A percentile compares a stretch with the other conserved stretches of the same genome.
Evolutionary conservation across 2,329 filamentous ascomycete genomes (phyloP).

Genomic region (Neonectria sp.): DNA sequence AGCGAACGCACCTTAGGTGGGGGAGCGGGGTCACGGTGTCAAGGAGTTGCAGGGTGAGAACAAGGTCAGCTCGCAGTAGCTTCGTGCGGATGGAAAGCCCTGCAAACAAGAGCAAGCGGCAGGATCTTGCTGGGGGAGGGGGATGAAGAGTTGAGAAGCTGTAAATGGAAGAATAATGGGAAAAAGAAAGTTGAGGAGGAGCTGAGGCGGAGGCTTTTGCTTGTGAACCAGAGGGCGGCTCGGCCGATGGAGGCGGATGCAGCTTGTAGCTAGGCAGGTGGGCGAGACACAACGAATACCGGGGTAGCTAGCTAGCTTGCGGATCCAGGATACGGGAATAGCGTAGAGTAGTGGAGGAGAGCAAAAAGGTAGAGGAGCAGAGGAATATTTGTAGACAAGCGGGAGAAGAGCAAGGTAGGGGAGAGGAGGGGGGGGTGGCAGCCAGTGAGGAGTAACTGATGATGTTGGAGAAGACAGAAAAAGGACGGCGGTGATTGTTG

Average conservation of each 20-base stretch:
- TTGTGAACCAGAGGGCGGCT: constrained; percentile 3
- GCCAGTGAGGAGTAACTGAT: not conserved
- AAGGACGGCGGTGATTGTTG: not conserved
- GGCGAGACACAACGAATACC: constrained; percentile 24
- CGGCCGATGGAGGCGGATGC: constrained; percentile 22
- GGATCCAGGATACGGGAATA: constrained; percentile 20
- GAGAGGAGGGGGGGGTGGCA: not conserved
- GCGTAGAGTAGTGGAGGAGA: not conserved
- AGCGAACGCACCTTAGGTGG: constrained; percentile 45
- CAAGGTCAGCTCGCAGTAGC: constrained; percentile 46
- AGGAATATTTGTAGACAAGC: not conserved
- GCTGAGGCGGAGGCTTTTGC: constrained; percentile 11
- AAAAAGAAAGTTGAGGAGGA: not conserved
- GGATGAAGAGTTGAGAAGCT: not conserved
- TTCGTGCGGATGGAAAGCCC: constrained; percentile 29
- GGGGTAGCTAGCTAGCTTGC: constrained; percentile 21
- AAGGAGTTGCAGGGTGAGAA: constrained; percentile 27
- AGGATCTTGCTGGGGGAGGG: not conserved
- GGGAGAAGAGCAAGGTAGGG: not conserved
- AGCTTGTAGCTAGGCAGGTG: constrained; percentile 19
- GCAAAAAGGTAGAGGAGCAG: not conserved
- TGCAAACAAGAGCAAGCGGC: constrained; percentile 7
- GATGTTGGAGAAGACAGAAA: not conserved
- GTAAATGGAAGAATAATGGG: not conserved
- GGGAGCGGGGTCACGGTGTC: constrained; percentile 43